phyloP scores from a whole-genome alignment of 2,329 filamentous ascomycete species.

The Bipolaris oryzae region DNA sequence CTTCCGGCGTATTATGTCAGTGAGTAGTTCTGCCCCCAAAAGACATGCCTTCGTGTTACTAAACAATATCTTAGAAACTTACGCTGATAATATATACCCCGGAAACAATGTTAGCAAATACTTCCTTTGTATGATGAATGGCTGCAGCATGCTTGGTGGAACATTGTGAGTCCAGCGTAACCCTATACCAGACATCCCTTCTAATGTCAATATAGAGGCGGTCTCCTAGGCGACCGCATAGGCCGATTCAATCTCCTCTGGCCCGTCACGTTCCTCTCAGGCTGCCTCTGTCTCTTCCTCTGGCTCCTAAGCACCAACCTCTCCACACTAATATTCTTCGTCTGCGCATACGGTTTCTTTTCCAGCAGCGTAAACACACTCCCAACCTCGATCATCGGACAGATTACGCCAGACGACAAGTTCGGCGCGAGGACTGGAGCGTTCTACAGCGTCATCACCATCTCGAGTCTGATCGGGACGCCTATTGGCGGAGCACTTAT shows the following conservation, averaged over 20 bases:
- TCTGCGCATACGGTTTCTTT: conserved; percentile 71
- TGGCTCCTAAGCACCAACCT: conserved; percentile 60
- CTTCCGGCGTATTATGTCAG: conserved; percentile 44
- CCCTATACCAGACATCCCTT: neutral
- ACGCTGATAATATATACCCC: conserved; percentile 61
- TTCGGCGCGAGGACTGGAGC: conserved; percentile 72
- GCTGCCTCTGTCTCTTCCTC: conserved; percentile 59
- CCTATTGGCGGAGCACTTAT: conserved; percentile 65
- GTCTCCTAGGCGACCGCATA: conserved; percentile 59
- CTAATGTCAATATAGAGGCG: conserved; percentile 37
- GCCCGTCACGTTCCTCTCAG: conserved; percentile 51
- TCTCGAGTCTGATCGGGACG: conserved; percentile 70
- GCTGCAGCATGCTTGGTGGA: conserved; percentile 62
- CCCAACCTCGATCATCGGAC: conserved; percentile 67
- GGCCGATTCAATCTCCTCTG: conserved; percentile 63
- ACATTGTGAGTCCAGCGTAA: conserved; percentile 50
- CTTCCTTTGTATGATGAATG: conserved; percentile 57
- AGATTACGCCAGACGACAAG: conserved; percentile 72
- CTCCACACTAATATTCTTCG: conserved; percentile 67
- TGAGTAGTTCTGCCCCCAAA: conserved; percentile 26
- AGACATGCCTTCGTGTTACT: neutral
- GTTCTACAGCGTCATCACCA: conserved; percentile 64
- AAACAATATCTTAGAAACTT: conserved; percentile 63
- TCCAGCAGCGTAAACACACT: conserved; percentile 71
- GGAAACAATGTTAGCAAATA: conserved; percentile 52